Evolutionary conservation across 176 grass and related monocot species (phyloP).

Genomic region (Oryza brachyantha): DNA sequence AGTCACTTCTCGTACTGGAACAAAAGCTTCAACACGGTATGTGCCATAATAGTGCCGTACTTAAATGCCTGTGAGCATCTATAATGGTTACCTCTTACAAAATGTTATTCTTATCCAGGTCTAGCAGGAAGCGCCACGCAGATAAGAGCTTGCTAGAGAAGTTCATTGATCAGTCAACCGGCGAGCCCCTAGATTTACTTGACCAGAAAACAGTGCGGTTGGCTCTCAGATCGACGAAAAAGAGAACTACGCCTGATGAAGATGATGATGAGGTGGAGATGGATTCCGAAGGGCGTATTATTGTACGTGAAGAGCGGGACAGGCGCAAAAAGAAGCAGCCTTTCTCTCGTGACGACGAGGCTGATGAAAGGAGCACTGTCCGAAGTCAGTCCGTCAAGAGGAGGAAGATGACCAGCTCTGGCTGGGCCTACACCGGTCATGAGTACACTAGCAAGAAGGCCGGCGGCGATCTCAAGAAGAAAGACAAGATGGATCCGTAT

Average conservation of each 20-base stretch:
- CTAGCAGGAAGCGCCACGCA: slow-evolving; percentile 38
- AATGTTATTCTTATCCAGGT: slow-evolving; percentile 44
- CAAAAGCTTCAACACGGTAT: slow-evolving; percentile 77
- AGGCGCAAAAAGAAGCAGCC: slow-evolving; percentile 57
- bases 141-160: slow-evolving; percentile 69
- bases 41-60: slow-evolving; percentile 1
- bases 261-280: slow-evolving; percentile 57
- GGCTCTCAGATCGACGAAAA: slow-evolving; percentile 70
- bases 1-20: slow-evolving; percentile 40
- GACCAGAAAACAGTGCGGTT: slow-evolving; percentile 66
- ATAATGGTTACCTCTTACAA: slow-evolving; percentile 11
- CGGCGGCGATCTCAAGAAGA: slow-evolving; percentile 75
- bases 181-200: slow-evolving; percentile 82
- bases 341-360: slow-evolving; percentile 24
- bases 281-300: slow-evolving; percentile 76
- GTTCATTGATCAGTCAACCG: slow-evolving; percentile 53
- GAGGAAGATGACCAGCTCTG: slow-evolving; percentile 55
- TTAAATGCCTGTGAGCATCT: background rate
- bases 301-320: slow-evolving; percentile 58
- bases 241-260: slow-evolving; percentile 37
- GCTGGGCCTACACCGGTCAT: slow-evolving; percentile 82
- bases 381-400: slow-evolving; percentile 57
- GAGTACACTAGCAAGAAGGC: slow-evolving; percentile 88
- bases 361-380: slow-evolving; percentile 45
- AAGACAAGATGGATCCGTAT: slow-evolving; percentile 91